Evolutionary conservation across 1,284 basidiomycete genomes (phyloP).

Genomic region (Cryptococcus maquisensis): DNA sequence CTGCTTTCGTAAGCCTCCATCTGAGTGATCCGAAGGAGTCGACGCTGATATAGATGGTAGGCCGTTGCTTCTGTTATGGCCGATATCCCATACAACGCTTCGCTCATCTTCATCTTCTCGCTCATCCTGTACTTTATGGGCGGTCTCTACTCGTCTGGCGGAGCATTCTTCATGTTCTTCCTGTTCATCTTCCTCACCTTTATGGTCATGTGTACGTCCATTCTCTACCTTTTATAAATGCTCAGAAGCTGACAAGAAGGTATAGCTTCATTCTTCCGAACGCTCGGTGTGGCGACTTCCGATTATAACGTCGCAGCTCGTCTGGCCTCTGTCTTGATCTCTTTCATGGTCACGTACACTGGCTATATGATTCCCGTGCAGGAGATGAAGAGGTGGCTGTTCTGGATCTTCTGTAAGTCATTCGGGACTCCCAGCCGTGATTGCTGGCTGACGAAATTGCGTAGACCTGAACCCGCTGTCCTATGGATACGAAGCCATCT

Average conservation of each 20-base stretch:
- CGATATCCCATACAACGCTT: constrained; percentile 53
- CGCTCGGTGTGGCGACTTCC: constrained; percentile 50
- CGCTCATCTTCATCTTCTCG: constrained; percentile 52
- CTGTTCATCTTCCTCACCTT: constrained; percentile 47
- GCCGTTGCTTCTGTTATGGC: constrained; percentile 46
- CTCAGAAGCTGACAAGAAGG: neutral
- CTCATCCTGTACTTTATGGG: constrained; percentile 51
- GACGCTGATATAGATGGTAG: neutral
- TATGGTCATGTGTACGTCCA: constrained; percentile 52
- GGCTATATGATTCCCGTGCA: constrained; percentile 53
- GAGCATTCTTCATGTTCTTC: constrained; percentile 46
- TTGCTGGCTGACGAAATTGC: neutral
- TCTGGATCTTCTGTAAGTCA: constrained; percentile 60
- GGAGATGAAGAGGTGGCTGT: constrained; percentile 81
- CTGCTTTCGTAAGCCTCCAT: constrained; percentile 19
- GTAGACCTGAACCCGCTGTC: constrained; percentile 60
- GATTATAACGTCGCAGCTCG: constrained; percentile 54
- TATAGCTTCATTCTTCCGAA: constrained; percentile 33
- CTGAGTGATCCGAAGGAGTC: neutral
- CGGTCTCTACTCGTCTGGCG: constrained; percentile 47
- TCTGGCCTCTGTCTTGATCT: constrained; percentile 52
- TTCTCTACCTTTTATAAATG: constrained; percentile 20
- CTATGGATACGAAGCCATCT: constrained; percentile 74
- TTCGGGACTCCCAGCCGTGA: neutral
- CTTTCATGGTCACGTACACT: constrained; percentile 48